Evolutionary conservation across 2,329 filamentous ascomycete species (phyloP).

Genomic region (Graphiopsis chlorocephala): DNA sequence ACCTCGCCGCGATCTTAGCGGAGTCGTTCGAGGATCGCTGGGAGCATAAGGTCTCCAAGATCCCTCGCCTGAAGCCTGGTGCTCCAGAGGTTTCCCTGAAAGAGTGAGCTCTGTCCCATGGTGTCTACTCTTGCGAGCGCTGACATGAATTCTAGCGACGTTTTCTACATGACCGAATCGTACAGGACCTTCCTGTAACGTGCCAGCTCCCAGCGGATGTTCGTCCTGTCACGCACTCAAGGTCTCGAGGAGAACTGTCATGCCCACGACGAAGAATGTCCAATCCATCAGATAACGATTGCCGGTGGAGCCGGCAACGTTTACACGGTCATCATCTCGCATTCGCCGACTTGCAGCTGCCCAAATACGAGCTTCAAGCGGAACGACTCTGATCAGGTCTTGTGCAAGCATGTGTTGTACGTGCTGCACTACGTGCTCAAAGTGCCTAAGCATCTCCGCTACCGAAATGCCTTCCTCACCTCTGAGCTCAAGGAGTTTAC

Average conservation of each 20-base stretch:
- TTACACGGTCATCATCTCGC: constrained; percentile 55
- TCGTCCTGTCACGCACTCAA: constrained; percentile 52
- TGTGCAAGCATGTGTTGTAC: constrained; percentile 64
- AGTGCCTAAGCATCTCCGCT: constrained; percentile 54
- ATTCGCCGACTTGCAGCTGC: constrained; percentile 41
- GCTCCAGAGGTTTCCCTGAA: constrained; percentile 27
- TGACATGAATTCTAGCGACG: constrained; percentile 4
- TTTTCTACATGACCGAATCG: constrained; percentile 19
- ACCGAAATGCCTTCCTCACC: constrained; percentile 59
- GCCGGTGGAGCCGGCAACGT: constrained; percentile 62
- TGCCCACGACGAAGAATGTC: constrained; percentile 47
- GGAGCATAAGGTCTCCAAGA: constrained; percentile 5
- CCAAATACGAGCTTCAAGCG: constrained; percentile 23
- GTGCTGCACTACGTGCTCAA: constrained; percentile 59
- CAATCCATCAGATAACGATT: constrained; percentile 55
- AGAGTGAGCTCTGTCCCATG: constrained; percentile 15
- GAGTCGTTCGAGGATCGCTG: constrained; percentile 13
- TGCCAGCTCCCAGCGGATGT: constrained; percentile 45
- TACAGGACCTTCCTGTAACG: constrained; percentile 25
- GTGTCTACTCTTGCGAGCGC: not conserved
- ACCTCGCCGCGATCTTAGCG: constrained; percentile 9
- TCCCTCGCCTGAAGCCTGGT: constrained; percentile 17
- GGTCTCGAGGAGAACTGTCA: constrained; percentile 44
- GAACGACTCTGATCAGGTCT: constrained; percentile 40
- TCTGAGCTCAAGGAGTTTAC: constrained; percentile 58